Evolutionary conservation across 2,329 filamentous ascomycete species (phyloP), one percentile per base, ranked within the genome.

Genomic region (Xenoacremonium recifei): DNA sequence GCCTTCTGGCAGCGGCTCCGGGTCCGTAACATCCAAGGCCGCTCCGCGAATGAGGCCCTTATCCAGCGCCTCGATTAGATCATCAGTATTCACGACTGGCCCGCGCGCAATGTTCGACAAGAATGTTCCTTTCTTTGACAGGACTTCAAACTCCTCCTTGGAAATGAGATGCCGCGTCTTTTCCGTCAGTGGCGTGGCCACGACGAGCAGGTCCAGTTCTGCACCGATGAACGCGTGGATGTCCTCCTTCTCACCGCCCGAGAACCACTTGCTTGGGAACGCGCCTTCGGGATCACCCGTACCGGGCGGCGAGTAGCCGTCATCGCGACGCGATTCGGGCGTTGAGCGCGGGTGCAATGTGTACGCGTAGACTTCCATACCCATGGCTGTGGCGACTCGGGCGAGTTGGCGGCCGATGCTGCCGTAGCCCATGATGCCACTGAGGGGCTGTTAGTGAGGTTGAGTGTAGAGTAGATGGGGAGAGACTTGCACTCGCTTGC

Each of bases 1-100:
- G 4, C 84, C 78, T 3, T 72, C 64, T 0, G 86, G 85, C 48
- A 92, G 61, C 1, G 88, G 88, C 62, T 92, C 88, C 0, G 87
- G 87, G 46, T 91, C 86, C 2, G 87, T 86, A 1, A 92, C 87
- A 59, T 91, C 87, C 30, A 92, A 65, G 2, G 86, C 86, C 0
- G 87, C 88, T 21, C 87, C 87, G 3, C 70, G 57, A 35, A 74
- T 68, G 13, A 59, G 35, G 5, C 60, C 70, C 3, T 48, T 48
- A 29, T 76, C 64, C 10, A 91, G 65, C 0, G 85, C 83, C 2
- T 69, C 68, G 15, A 89, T 74, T 37, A 92, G 60, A 2, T 79
- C 84, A 3, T 75, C 65, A 2, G 71, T 73, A 36, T 72, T 55
- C 17, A 78, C 59, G 12, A 77, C 64, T 0, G 67, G 65, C 0